Base-by-base conservation (phyloP, 257 asterid genomes). In the Penstemon eatonii region DNA sequence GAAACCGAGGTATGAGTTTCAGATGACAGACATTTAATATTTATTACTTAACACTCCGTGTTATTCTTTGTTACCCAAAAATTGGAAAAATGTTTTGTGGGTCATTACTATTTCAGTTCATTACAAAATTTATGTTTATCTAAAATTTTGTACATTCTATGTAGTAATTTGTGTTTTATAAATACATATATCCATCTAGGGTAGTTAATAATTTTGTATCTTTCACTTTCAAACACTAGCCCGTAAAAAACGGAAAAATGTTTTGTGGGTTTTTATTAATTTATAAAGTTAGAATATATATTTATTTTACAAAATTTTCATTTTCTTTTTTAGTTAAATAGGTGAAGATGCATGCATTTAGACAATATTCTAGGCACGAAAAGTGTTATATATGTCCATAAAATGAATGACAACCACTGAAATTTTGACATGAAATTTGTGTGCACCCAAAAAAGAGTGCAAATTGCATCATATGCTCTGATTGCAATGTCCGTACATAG, bases 1-100 rank as follows among this genome's bases (percentile, higher is more conserved):
- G 88, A 92, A 75, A 59, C 84, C 38, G 75, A 92, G 96, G 98
- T 91, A 5, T 0, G 0, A 25, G 0, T 0, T 37, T 6, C 33
- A 25, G 33, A 25, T 25, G 33, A 25, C 33, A 25, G 33, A 25
- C 33, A 25, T 25, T 25, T 25, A 25, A 25, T 25, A 25, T 8
- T 0, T 46, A 33, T 9, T 33, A 42, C 11, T 12, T 46, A 12
- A 40, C 49, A 43, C 39, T 10, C 55, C n/a, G 18, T 49, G n/a
- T 56, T 40, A 2, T 8, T 18, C 13, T 7, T 66, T 45, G 37
- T 8, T 13, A 2, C 39, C 3, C 45, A 11, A 8, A 11, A 38
- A 10, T 25, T 8, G 10, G 15, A 15, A 15, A 15, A 15, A 15
- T 9, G 11, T 10, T 60, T 42, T 25, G 33, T 25, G 2, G 33